Conservation (phyloP, 2,329 filamentous ascomycete genomes). For the Coniella lustricola region DNA sequence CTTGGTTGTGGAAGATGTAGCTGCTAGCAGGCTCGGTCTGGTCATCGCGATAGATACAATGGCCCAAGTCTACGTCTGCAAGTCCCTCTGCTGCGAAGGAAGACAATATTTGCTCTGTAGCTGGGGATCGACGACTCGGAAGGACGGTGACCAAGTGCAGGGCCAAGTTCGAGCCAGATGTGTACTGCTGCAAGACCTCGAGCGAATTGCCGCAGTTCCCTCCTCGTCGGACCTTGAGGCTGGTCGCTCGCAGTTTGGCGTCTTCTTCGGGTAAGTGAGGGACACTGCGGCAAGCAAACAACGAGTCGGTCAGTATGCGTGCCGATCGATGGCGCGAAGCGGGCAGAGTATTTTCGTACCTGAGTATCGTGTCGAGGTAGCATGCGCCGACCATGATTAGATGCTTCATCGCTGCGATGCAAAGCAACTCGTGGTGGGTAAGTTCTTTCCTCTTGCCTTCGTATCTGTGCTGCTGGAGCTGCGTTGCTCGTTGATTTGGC, state of each 20-base stretch:
- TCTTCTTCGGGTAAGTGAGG: conserved; percentile 64
- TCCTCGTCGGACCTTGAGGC: conserved; percentile 53
- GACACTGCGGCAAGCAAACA: conserved; percentile 44
- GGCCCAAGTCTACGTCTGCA: conserved; percentile 38
- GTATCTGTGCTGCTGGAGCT: too few species aligned
- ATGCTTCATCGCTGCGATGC: conserved; percentile 37
- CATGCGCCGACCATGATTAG: conserved; percentile 60
- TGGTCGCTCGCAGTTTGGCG: conserved; percentile 61
- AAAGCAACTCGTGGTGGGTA: too few species aligned
- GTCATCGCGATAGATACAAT: conserved; percentile 53
- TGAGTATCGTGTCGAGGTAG: conserved; percentile 65
- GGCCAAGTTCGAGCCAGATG: conserved; percentile 20
- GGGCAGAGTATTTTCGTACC: conserved; percentile 33
- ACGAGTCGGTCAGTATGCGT: background rate
- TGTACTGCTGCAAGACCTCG: conserved; percentile 61
- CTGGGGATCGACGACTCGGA: conserved; percentile 44
- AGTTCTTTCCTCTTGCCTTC: too few species aligned
- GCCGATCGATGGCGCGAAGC: too few species aligned
- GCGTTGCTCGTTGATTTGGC: too few species aligned
- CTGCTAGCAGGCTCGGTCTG: conserved; percentile 55
- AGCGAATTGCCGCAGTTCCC: conserved; percentile 69
- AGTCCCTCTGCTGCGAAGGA: conserved; percentile 40
- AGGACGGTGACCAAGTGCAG: conserved; percentile 45
- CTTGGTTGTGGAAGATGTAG: conserved; percentile 59
- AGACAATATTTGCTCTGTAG: conserved; percentile 42